Conservation (phyloP, 78 protist species). For the Chrysochromulina tobinii region DNA sequence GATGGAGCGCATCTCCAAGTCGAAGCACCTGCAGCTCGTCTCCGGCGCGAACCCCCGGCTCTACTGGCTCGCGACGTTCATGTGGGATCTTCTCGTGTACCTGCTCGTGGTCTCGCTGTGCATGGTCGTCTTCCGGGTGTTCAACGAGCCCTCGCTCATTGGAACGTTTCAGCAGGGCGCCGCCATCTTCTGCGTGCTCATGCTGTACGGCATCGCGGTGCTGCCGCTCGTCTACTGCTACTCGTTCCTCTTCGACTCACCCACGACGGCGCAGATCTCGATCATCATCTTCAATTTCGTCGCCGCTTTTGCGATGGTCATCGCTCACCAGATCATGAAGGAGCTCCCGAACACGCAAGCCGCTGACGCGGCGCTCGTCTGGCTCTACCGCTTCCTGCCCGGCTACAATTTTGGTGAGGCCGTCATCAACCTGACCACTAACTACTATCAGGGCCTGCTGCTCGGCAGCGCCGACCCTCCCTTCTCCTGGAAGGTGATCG, state of each 20-base stretch:
- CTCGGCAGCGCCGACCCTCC: too few relatives aligned
- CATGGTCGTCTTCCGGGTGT: background rate
- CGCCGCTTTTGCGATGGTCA: background rate
- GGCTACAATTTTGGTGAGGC: slow-evolving; percentile 19
- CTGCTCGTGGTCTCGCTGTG: background rate
- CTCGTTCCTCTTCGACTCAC: background rate
- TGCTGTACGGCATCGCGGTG: slow-evolving; percentile 1
- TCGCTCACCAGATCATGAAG: background rate
- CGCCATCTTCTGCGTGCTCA: background rate
- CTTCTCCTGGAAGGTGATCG: too few relatives aligned
- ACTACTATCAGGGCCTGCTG: background rate
- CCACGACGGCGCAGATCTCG: background rate
- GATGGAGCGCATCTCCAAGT: background rate
- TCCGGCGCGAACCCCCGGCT: background rate
- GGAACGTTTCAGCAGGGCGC: background rate
- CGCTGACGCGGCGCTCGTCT: background rate
- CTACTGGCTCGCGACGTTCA: slow-evolving; percentile 33
- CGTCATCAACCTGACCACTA: background rate
- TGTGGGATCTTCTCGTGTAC: background rate
- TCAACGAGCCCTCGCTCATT: background rate
- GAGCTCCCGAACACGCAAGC: background rate
- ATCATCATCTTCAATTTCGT: background rate
- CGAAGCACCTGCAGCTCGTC: slow-evolving; percentile 33
- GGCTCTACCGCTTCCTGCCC: background rate
- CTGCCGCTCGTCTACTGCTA: background rate